Percentiles rank a stretch among this genome's conserved stretches.
These are phyloP conservation scores for Alternaria infectoria DNA, from an alignment of 2,329 filamentous ascomycete genomes.

Conservation along the genomic window DNA sequence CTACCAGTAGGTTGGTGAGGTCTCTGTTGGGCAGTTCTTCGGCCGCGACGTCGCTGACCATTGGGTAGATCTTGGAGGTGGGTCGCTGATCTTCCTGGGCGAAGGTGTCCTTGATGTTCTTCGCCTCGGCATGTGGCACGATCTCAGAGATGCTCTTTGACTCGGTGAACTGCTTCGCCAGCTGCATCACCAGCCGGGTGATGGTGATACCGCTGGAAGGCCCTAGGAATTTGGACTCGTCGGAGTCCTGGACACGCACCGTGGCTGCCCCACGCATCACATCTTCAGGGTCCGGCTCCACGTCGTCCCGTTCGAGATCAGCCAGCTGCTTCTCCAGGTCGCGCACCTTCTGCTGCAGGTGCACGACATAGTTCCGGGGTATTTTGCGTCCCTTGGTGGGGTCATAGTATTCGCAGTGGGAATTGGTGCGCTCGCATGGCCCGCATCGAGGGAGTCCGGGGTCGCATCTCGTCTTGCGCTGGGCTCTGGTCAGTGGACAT, in stretches of 20 bases:
- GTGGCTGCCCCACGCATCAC: conserved; percentile 86
- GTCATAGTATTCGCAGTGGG: conserved; percentile 94
- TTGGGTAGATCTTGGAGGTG: conserved; percentile 83
- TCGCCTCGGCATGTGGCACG: conserved; percentile 74
- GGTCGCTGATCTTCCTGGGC: conserved; percentile 69
- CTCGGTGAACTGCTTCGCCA: conserved; percentile 92
- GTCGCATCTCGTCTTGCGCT: conserved; percentile 97
- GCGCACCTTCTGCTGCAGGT: conserved; percentile 84
- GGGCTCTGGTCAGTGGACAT: conserved; percentile 19
- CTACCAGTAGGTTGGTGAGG: conserved; percentile 78
- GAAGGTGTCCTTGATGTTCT: conserved; percentile 72
- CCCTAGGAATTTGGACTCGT: conserved; percentile 89
- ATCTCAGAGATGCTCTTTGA: conserved; percentile 91
- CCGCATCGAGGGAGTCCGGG: conserved; percentile 88
- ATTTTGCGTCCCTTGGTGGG: conserved; percentile 85
- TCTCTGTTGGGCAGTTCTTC: conserved; percentile 74
- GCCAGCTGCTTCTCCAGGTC: conserved; percentile 81
- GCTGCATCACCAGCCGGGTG: conserved; percentile 92
- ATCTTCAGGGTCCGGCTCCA: conserved; percentile 76
- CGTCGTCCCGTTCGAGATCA: conserved; percentile 75
- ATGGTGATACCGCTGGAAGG: conserved; percentile 96
- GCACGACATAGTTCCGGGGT: conserved; percentile 89
- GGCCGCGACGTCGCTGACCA: conserved; percentile 85
- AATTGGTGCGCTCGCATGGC: conserved; percentile 90
- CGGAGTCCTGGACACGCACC: conserved; percentile 81